These are phyloP conservation scores for Zoysia pacifica DNA, from an alignment of 176 grass and related monocot species.

Conservation along the genomic window DNA sequence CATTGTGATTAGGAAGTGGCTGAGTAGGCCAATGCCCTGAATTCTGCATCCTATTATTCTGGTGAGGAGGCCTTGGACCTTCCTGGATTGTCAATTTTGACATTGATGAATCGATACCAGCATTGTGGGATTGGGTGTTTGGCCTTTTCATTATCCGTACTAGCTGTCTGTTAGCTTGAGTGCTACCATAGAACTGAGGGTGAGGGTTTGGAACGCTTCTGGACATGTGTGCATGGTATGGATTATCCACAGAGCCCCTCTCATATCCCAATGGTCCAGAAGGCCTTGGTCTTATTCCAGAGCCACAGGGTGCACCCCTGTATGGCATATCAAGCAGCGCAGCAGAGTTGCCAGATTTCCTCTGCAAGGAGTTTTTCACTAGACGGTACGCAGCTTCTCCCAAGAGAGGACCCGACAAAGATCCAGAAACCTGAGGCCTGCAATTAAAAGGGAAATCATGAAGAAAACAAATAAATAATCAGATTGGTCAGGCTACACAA, in stretches of 20 bases:
- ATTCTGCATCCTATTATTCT: constrained; percentile 49
- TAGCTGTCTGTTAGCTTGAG: constrained; percentile 59
- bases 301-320: constrained; percentile 45
- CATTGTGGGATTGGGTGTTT: constrained; percentile 42
- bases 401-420: constrained; percentile 78
- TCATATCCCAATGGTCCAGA: constrained; percentile 67
- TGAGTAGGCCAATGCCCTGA: constrained; percentile 42
- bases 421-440: constrained; percentile 83
- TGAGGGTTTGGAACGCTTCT: constrained; percentile 52
- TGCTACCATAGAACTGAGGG: constrained; percentile 54
- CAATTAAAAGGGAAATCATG: constrained; percentile 22
- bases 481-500: not conserved
- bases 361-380: constrained; percentile 90
- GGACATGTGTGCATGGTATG: constrained; percentile 36
- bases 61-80: constrained; percentile 40
- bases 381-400: constrained; percentile 91
- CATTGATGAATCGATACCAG: constrained; percentile 54
- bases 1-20: constrained; percentile 40
- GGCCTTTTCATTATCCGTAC: constrained; percentile 49
- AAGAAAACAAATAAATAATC: not conserved
- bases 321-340: constrained; percentile 69
- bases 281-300: constrained; percentile 56
- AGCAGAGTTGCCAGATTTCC: constrained; percentile 62
- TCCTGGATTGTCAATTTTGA: constrained; percentile 64
- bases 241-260: constrained; percentile 57